Percentiles rank a stretch among this genome's conserved stretches.
These are phyloP conservation scores for Mycogone perniciosa DNA, from an alignment of 2,329 filamentous ascomycete species.

Conservation along the genomic window DNA sequence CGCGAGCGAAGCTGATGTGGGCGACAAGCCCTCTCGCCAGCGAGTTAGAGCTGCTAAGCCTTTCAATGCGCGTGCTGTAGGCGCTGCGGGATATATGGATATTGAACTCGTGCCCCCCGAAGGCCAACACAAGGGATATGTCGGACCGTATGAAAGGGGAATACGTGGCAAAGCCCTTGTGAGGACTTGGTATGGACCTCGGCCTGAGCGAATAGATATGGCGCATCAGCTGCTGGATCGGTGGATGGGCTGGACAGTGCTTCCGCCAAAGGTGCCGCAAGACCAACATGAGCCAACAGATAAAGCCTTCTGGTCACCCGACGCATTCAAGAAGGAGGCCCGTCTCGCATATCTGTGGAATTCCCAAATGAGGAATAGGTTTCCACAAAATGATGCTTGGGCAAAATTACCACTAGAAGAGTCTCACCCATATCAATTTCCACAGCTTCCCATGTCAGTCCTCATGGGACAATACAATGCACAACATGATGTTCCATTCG, in stretches of 20 bases:
- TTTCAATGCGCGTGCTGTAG: slow-evolving; percentile 19
- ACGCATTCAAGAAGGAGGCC: slow-evolving; percentile 28
- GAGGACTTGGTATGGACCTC: slow-evolving; percentile 38
- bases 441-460: slow-evolving; percentile 24
- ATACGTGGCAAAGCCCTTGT: slow-evolving; percentile 29
- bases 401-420: slow-evolving; percentile 21
- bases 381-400: slow-evolving; percentile 13
- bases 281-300: slow-evolving; percentile 23
- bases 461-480: slow-evolving; percentile 27
- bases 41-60: slow-evolving; percentile 19
- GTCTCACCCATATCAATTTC: slow-evolving; percentile 23
- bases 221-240: slow-evolving; percentile 34
- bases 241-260: slow-evolving; percentile 35
- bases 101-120: slow-evolving; percentile 29
- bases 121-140: slow-evolving; percentile 27
- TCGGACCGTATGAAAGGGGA: slow-evolving; percentile 30
- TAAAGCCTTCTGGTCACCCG: slow-evolving; percentile 35
- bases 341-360: slow-evolving; percentile 27
- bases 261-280: slow-evolving; percentile 31
- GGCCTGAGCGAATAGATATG: slow-evolving; percentile 27
- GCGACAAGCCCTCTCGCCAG: slow-evolving; percentile 22
- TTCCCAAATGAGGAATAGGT: slow-evolving; percentile 17
- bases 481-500: slow-evolving; percentile 26
- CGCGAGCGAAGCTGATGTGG: slow-evolving; percentile 23
- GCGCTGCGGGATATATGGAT: slow-evolving; percentile 23